phyloP scores from a whole-genome alignment of 2,329 filamentous ascomycete species.

The Diaporthe sp. region DNA sequence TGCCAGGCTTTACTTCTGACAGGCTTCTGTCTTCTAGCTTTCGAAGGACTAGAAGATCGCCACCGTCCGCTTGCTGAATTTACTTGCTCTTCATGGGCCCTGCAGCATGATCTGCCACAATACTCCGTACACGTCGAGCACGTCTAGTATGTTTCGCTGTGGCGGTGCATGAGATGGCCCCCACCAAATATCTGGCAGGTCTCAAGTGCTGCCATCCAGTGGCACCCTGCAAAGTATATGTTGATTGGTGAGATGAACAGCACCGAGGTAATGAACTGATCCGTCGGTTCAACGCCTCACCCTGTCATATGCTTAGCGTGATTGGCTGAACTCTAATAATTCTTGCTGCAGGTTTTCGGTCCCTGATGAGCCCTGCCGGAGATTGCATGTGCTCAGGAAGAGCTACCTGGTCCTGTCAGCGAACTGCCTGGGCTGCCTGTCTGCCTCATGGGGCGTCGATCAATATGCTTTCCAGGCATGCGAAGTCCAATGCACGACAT shows the following conservation, averaged over 20 bases:
- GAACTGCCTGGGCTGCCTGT: neutral
- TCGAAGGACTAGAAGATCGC: neutral
- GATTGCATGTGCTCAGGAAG: neutral
- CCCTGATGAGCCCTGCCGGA: constrained; percentile 7
- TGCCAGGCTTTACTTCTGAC: constrained; percentile 13
- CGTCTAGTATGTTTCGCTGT: neutral
- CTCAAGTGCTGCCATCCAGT: neutral
- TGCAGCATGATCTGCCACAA: neutral
- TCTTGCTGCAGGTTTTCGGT: neutral
- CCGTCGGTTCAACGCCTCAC: neutral
- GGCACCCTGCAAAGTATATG: neutral
- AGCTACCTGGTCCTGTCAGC: neutral
- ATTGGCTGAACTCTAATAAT: constrained; percentile 19
- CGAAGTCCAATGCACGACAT: constrained; percentile 21
- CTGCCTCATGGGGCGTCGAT: constrained; percentile 18
- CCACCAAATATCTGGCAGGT: neutral
- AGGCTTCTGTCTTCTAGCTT: neutral
- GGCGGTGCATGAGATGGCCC: neutral
- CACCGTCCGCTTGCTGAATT: neutral
- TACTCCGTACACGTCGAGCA: neutral
- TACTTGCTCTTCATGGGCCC: neutral
- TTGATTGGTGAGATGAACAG: neutral
- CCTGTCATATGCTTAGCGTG: neutral
- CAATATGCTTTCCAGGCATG: constrained; percentile 5
- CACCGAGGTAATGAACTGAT: neutral